Base-by-base conservation (phyloP, 352 stramenopile genomes). In the Phytophthora fragariae region DNA sequence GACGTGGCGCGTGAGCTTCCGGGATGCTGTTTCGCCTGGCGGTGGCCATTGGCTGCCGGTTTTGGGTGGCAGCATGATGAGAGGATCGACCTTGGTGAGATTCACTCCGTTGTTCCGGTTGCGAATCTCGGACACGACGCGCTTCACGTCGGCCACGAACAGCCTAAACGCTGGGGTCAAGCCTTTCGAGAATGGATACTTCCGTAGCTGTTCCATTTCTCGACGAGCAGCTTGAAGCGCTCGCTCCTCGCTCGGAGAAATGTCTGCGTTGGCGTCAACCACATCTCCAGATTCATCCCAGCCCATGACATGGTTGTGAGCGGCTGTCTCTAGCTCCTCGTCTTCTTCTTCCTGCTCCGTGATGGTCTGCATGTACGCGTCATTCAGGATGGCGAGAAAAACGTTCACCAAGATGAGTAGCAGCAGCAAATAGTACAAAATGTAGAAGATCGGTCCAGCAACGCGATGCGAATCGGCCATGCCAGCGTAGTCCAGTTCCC, bases 331-430 rank as follows among this genome's bases (percentile, higher is more conserved):
- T 8, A 69, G 47, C 9, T 88, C 79, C 24, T 85, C 77, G 24
- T 82, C 73, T 49, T 85, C 81, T 57, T 92, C 85, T 57, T 92
- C 85, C 70, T 90, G 77, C 39, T 92, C 84, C 1, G 77, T 80
- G n/a, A 91, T 64, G 2, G 85, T 92, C 62, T 92, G 85, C 55
- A 89, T 66, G 62, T 92, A 94, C 33, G 86, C 86, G 65, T 93
- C 88, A 37, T 92, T 92, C 12, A 94, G 66, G 44, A 94, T 92
- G 27, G 86, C 86, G 7, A 90, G 72, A 50, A 93, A 92, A 9
- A 94, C 82, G 46, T 94, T 94, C 61, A 92, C 76, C 50, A 92
- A 52, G 15, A 94, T 82, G 9, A 94, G 70, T 49, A 93, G 59
- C 57, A 94, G 60, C 46, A 93, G 59, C 50, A 93, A 59, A 68